These are phyloP conservation scores for Candida multigemmis DNA, from an alignment of 805 yeast genomes.

Conservation along the genomic window DNA sequence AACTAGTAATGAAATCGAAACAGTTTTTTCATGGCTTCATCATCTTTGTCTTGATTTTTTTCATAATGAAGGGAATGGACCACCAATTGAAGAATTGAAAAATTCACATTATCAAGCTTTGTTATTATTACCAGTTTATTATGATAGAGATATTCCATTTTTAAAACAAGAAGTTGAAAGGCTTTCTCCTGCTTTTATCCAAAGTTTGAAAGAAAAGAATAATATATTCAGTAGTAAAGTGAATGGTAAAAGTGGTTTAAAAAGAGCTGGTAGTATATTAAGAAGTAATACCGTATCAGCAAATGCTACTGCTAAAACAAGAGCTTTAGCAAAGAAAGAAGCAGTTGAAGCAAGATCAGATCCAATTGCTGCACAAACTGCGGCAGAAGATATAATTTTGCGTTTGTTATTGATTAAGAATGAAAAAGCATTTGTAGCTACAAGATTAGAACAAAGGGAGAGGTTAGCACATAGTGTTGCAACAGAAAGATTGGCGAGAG, in stretches of 20 bases:
- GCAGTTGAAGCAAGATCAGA: constrained; percentile 35
- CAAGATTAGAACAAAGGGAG: constrained; percentile 55
- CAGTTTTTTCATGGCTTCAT: constrained; percentile 63
- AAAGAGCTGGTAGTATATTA: constrained; percentile 42
- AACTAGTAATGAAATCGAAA: constrained; percentile 52
- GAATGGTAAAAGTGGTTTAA: constrained; percentile 6
- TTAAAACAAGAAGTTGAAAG: constrained; percentile 53
- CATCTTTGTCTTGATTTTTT: constrained; percentile 64
- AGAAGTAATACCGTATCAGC: constrained; percentile 64
- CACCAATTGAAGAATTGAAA: constrained; percentile 55
- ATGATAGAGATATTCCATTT: constrained; percentile 39
- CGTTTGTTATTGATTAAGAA: constrained; percentile 64
- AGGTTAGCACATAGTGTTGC: constrained; percentile 44
- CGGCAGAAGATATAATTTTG: constrained; percentile 60
- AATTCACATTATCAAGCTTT: constrained; percentile 57
- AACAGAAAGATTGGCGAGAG: constrained; percentile 42
- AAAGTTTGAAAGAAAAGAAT: constrained; percentile 39
- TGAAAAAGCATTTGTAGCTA: constrained; percentile 48
- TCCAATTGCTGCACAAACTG: constrained; percentile 29
- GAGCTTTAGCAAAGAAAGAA: constrained; percentile 36
- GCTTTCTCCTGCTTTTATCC: constrained; percentile 45
- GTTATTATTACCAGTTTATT: constrained; percentile 54
- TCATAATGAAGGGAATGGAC: constrained; percentile 76
- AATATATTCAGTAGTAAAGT: constrained; percentile 20
- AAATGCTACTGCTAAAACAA: constrained; percentile 53